These are phyloP conservation scores for Colletotrichum cereale DNA, from an alignment of 2,329 filamentous ascomycete genomes.

Conservation along the genomic window DNA sequence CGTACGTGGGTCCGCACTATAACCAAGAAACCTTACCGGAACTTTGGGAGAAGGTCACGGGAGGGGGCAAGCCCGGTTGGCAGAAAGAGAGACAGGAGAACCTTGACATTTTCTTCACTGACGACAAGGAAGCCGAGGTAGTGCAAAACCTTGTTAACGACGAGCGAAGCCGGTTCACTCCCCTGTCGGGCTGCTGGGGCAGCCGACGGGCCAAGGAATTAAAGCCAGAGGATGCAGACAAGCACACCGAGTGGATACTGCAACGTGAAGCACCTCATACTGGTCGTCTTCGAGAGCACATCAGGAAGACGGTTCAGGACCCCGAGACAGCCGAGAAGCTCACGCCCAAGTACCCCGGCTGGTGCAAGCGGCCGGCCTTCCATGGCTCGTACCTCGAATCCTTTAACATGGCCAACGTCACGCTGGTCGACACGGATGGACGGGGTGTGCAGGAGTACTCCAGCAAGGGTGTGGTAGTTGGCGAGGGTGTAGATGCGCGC, in stretches of 20 bases:
- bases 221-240: conserved; percentile 55
- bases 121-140: no score
- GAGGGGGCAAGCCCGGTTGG: conserved; percentile 62
- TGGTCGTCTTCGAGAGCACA: conserved; percentile 60
- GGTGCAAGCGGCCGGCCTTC: conserved; percentile 74
- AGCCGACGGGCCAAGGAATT: background rate
- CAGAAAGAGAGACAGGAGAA: conserved; percentile 53
- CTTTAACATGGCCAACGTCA: conserved; percentile 71
- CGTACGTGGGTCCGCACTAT: conserved; percentile 52
- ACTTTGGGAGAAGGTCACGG: conserved; percentile 50
- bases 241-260: conserved; percentile 55
- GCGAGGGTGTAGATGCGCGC: conserved; percentile 48
- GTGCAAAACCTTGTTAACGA: no score
- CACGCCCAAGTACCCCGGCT: conserved; percentile 70
- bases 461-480: conserved; percentile 57
- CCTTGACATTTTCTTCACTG: conserved; percentile 50
- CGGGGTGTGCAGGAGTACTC: conserved; percentile 62
- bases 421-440: conserved; percentile 70
- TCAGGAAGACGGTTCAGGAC: conserved; percentile 63
- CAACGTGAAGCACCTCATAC: no score
- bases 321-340: conserved; percentile 62
- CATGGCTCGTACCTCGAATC: conserved; percentile 68
- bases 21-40: conserved; percentile 56
- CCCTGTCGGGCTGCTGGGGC: background rate
- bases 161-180: no score